A percentile compares a stretch with the other conserved stretches of the same genome.
Conservation (phyloP, 2,329 filamentous ascomycete genomes). For the Penicillium hordei region DNA sequence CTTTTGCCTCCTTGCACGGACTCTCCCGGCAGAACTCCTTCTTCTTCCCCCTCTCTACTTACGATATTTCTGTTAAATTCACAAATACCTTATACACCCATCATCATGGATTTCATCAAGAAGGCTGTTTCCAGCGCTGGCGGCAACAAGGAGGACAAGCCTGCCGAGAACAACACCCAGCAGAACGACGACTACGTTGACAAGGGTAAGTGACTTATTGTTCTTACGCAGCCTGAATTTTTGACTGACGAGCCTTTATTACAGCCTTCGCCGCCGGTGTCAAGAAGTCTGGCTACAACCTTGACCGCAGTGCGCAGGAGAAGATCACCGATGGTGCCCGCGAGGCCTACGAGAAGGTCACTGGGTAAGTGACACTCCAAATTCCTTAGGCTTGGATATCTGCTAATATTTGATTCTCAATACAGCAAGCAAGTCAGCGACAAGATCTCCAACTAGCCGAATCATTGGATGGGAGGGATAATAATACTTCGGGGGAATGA, state of each 20-base stretch:
- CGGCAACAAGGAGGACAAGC: neutral
- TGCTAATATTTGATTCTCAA: neutral
- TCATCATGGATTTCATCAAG: constrained; percentile 9
- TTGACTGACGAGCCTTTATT: neutral
- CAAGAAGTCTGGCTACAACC: constrained; percentile 4
- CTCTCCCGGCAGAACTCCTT: neutral
- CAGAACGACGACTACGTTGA: constrained; percentile 7
- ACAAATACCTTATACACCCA: neutral
- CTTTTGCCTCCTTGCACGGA: neutral
- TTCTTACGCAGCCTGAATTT: too few relatives aligned
- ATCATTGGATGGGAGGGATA: neutral
- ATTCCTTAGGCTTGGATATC: neutral
- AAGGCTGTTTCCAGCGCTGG: neutral
- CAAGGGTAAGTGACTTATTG: neutral
- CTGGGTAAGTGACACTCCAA: neutral
- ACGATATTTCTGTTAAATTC: neutral
- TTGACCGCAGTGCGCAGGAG: constrained; percentile 4
- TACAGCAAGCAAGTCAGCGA: constrained; percentile 1
- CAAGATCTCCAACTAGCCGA: constrained; percentile 4
- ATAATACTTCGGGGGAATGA: neutral
- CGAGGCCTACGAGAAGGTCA: constrained; percentile 2
- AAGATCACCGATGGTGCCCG: constrained; percentile 9
- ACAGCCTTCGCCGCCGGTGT: constrained; percentile 1
- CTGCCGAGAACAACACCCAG: neutral
- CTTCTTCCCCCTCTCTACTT: neutral